Evolutionary conservation across 768 basidiomycete genomes (phyloP), one percentile per base, ranked within the genome.

Genomic region (Leccinum arenicola): DNA sequence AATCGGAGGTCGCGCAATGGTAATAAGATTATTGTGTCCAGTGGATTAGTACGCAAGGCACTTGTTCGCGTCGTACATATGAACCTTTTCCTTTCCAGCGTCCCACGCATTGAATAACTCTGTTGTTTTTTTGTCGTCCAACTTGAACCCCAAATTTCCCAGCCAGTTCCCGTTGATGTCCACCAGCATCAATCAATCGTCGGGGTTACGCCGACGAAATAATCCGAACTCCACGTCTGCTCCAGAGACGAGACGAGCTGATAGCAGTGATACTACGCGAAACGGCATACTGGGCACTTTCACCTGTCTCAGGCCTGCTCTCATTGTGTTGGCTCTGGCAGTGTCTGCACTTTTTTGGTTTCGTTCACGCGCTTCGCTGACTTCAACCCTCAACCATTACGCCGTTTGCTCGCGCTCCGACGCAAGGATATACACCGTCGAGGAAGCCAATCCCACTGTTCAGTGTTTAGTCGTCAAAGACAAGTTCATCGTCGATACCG

Each of bases 401-500:
- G 85, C 82, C 1, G 63, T 91, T n/a, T 90, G 89, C 70, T 83
- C 88, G 29, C 77, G 67, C 52, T 73, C 79, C 11, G 78, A 77
- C 19, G 64, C 76, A 52, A 72, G 74, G 31, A 80, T 92, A 52
- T 89, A 90, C 65, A 88, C 86, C 17, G 86, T 90, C n/a, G 86
- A 91, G 67, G 70, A 73, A 6, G 56, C 69, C 31, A 78, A 81
- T 60, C 72, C 80, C 4, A 76, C 72, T 56, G 82, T 78, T 6
- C 82, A 91, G 65, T 91, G 89, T 62, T 76, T 92, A 38, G 80
- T 89, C 21, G 76, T 91, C 19, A 69, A 80, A 40, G 77, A 77
- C 27, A 71, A 76, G 38, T 67, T 72, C 57, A 84, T 92, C 60
- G 67, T 76, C 14, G 83, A 82, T 56, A 78, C 73, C 7, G 88